Conservation (phyloP, 176 grass and related monocot species). For the Musa troglodytarum region DNA sequence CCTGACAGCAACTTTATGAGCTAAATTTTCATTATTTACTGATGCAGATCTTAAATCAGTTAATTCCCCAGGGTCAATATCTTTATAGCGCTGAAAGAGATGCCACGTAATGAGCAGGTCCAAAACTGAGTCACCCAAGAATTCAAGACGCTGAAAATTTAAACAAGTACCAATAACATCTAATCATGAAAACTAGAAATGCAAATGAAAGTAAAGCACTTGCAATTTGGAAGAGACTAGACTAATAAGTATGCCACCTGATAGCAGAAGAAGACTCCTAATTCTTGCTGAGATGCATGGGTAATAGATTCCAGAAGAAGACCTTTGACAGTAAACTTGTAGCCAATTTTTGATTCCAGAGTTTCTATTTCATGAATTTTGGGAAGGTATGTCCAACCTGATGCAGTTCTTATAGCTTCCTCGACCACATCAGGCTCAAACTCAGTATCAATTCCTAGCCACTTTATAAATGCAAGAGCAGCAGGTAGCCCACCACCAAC, state of each 20-base stretch:
- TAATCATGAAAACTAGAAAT: not conserved
- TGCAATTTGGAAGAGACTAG: not conserved
- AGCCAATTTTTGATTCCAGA: constrained; percentile 69
- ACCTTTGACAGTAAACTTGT: constrained; percentile 53
- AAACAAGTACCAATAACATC: not conserved
- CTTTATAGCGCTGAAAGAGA: constrained; percentile 57
- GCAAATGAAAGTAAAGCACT: not conserved
- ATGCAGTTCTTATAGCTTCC: constrained; percentile 42
- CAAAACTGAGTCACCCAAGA: constrained; percentile 84
- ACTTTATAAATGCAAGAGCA: constrained; percentile 62
- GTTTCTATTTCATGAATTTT: constrained; percentile 49
- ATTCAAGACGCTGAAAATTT: constrained; percentile 65
- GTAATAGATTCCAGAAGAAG: constrained; percentile 73
- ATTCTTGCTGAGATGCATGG: constrained; percentile 71
- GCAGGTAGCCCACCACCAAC: constrained; percentile 60
- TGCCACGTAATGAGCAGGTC: constrained; percentile 72
- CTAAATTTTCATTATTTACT: constrained; percentile 91
- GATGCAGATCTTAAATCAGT: constrained; percentile 85
- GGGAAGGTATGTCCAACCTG: constrained; percentile 38
- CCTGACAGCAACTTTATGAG: constrained; percentile 65
- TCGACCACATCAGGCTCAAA: constrained; percentile 47
- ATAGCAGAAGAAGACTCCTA: constrained; percentile 53
- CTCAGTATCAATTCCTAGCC: constrained; percentile 55
- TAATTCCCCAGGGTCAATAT: constrained; percentile 66
- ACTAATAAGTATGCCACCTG: constrained; percentile 29